phyloP scores from a whole-genome alignment of 1,284 basidiomycete genomes.

The Papiliotrema flavescens region DNA sequence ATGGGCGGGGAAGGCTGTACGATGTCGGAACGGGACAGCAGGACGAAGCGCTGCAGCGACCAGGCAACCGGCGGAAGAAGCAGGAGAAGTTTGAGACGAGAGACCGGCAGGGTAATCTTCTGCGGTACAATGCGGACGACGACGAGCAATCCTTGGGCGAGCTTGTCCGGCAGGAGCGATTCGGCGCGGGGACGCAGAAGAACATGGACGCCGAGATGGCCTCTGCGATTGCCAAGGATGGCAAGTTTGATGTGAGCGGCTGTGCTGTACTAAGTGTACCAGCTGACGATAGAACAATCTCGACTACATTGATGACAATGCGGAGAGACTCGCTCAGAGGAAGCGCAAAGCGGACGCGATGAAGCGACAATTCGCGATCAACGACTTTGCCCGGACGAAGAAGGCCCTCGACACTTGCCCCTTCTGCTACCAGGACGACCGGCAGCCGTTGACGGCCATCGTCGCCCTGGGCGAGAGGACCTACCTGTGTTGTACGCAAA shows the following conservation, averaged over 20 bases:
- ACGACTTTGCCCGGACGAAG: slow-evolving; percentile 93
- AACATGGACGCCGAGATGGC: slow-evolving; percentile 87
- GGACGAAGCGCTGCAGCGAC: slow-evolving; percentile 45
- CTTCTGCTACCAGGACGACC: slow-evolving; percentile 85
- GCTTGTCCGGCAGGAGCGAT: slow-evolving; percentile 86
- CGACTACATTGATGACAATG: slow-evolving; percentile 96
- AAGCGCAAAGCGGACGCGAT: slow-evolving; percentile 94
- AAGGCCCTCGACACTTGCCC: slow-evolving; percentile 80
- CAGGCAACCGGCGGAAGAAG: slow-evolving; percentile 72
- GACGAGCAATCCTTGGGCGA: slow-evolving; percentile 82
- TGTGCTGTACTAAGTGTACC: not conserved
- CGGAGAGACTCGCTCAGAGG: slow-evolving; percentile 81
- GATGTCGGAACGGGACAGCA: slow-evolving; percentile 69
- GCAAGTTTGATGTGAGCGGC: slow-evolving; percentile 68
- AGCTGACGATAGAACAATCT: slow-evolving; percentile 61
- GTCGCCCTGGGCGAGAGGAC: slow-evolving; percentile 84
- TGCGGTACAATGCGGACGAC: slow-evolving; percentile 82
- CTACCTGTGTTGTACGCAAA: slow-evolving; percentile 81
- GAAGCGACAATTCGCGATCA: slow-evolving; percentile 94
- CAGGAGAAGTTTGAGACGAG: slow-evolving; percentile 78
- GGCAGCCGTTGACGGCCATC: slow-evolving; percentile 77
- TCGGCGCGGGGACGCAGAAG: slow-evolving; percentile 87
- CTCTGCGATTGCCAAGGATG: slow-evolving; percentile 77
- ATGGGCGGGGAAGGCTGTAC: slow-evolving; percentile 80
- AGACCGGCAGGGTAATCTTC: slow-evolving; percentile 82